phyloP scores from a whole-genome alignment of 2,329 filamentous ascomycete genomes.

The Capronia coronata region DNA sequence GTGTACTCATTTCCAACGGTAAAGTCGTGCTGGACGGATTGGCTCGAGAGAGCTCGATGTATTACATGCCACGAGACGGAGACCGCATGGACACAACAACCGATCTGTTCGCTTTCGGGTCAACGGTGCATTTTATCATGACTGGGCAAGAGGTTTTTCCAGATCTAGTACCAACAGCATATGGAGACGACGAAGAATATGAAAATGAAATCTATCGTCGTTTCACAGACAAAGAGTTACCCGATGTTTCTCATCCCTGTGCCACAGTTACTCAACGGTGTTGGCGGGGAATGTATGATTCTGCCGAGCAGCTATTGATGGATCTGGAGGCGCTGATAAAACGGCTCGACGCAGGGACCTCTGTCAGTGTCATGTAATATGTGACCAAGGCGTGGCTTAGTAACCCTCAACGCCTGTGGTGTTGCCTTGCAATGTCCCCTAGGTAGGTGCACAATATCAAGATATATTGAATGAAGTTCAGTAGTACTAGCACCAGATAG shows the following conservation, averaged over 20 bases:
- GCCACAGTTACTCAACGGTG: background rate
- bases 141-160: constrained; percentile 10
- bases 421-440: too few species aligned
- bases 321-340: background rate
- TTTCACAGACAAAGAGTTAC: background rate
- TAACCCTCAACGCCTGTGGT: too few species aligned
- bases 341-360: too few species aligned
- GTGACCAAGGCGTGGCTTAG: too few species aligned
- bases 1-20: constrained; percentile 1
- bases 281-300: background rate
- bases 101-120: constrained; percentile 11
- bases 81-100: constrained; percentile 2
- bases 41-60: constrained; percentile 7
- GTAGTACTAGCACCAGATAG: too few species aligned
- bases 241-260: constrained; percentile 1
- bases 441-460: too few species aligned
- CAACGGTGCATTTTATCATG: constrained; percentile 11
- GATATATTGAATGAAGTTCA: too few species aligned
- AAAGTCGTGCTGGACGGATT: constrained; percentile 2
- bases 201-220: constrained; percentile 1
- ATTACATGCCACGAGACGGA: constrained; percentile 6
- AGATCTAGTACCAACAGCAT: constrained; percentile 1
- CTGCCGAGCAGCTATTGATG: background rate
- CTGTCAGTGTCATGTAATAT: too few species aligned
- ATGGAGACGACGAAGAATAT: background rate